phyloP scores from a whole-genome alignment of 805 yeast species.

The Priceomyces medius region DNA sequence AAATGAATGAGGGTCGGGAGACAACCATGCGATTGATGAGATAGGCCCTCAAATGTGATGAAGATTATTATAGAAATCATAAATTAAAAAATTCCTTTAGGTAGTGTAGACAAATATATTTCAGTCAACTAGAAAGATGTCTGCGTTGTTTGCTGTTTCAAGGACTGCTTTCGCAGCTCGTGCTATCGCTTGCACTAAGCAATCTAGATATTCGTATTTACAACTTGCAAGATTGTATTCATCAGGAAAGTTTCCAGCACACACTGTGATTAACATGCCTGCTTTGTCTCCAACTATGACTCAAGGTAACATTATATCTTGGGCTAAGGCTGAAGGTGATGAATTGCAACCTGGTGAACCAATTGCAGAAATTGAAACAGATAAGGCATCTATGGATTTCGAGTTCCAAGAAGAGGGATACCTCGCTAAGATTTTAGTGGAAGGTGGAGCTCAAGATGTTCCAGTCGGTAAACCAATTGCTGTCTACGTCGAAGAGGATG shows the following conservation, averaged over 20 bases:
- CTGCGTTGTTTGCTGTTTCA: conserved; percentile 37
- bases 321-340: conserved; percentile 92
- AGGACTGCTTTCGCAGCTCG: conserved; percentile 27
- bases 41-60: conserved; percentile 3
- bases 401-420: conserved; percentile 97
- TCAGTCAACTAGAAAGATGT: conserved; percentile 18
- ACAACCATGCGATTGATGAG: conserved; percentile 27
- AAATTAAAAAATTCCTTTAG: neutral
- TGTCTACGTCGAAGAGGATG: conserved; percentile 86
- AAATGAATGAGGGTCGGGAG: conserved; percentile 21
- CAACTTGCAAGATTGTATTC: conserved; percentile 42
- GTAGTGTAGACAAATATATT: conserved; percentile 4
- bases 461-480: conserved; percentile 97
- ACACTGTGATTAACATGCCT: conserved; percentile 93
- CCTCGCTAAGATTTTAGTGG: conserved; percentile 82
- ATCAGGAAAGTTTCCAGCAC: conserved; percentile 64
- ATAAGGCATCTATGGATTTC: conserved; percentile 96
- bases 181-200: conserved; percentile 17
- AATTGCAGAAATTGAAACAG: conserved; percentile 96
- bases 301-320: conserved; percentile 84
- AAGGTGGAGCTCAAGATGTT: conserved; percentile 82
- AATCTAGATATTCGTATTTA: conserved; percentile 18
- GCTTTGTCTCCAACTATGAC: conserved; percentile 99
- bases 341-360: conserved; percentile 87
- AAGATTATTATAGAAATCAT: neutral